Percentiles rank a stretch among this genome's conserved stretches.
phyloP scores from a whole-genome alignment of 1,284 basidiomycete genomes.

The Pseudozyma hubeiensis region DNA sequence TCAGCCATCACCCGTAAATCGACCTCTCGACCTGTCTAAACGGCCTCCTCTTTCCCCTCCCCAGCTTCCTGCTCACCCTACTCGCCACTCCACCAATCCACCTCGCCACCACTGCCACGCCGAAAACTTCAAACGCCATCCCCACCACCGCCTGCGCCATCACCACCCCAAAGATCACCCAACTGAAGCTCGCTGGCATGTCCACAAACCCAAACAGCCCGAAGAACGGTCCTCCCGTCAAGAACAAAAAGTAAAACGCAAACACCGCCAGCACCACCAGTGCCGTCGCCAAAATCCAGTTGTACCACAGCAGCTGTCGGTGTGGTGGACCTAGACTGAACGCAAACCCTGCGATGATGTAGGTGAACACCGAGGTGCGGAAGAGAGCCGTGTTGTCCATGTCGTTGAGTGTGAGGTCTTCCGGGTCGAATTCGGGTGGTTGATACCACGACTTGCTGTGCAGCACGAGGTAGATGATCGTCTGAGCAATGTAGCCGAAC shows the following conservation, averaged over 20 bases:
- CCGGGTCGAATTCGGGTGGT: slow-evolving; percentile 40
- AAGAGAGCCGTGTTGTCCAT: slow-evolving; percentile 54
- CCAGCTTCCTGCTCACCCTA: slow-evolving; percentile 3
- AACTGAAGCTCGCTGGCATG: slow-evolving; percentile 29
- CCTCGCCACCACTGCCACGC: slow-evolving; percentile 10
- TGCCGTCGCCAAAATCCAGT: slow-evolving; percentile 39
- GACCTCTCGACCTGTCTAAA: slow-evolving; percentile 23
- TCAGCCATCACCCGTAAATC: slow-evolving; percentile 11
- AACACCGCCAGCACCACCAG: slow-evolving; percentile 40
- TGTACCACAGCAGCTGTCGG: slow-evolving; percentile 35
- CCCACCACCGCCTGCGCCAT: slow-evolving; percentile 34
- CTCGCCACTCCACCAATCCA: slow-evolving; percentile 16
- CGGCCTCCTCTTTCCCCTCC: slow-evolving; percentile 11
- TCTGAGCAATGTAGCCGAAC: slow-evolving; percentile 48
- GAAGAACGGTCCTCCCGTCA: slow-evolving; percentile 48
- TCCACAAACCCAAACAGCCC: slow-evolving; percentile 45
- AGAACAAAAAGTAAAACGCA: slow-evolving; percentile 49
- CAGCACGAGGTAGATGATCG: slow-evolving; percentile 37
- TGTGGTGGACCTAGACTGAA: slow-evolving; percentile 52
- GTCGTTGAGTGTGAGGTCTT: slow-evolving; percentile 41
- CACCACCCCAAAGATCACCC: slow-evolving; percentile 51
- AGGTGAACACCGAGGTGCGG: slow-evolving; percentile 46
- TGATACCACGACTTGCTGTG: slow-evolving; percentile 38
- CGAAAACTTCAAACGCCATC: slow-evolving; percentile 32
- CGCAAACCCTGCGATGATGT: slow-evolving; percentile 45